Evolutionary conservation across 345 rosid genomes (phyloP), one percentile per base, ranked within the genome.

Genomic region (Eucalyptus decipiens): DNA sequence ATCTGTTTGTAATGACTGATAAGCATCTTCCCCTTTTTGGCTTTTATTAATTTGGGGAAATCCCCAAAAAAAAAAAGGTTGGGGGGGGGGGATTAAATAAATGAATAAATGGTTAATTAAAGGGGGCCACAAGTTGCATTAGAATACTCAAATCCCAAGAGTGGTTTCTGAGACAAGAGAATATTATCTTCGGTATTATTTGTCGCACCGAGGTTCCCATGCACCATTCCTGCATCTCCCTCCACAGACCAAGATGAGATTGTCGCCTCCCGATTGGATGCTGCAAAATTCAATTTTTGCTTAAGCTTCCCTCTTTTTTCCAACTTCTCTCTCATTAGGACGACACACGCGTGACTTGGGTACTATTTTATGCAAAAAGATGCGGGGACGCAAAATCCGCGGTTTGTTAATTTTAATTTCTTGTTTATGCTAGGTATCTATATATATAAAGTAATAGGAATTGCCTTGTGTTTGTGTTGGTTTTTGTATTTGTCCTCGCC

Each of bases 111-210:
- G 80, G 76, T 58, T 60, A 65, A 48, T 72, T 5, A 80, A 30
- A 24, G 87, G 81, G 90, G 65, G 69, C 58, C 87, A 45, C 90
- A 90, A 87, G 87, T 89, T 83, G 91, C 88, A 87, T 58, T 42
- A 65, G 49, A 54, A 47, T 32, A 86, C 81, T 80, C 92, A 86
- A 89, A 89, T 90, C 90, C 91, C 91, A 56, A 91, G 47, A 23
- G 76, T 28, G 90, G 87, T 88, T 89, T 89, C 87, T 80, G 37
- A 90, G 86, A 87, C 90, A 88, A 80, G 67, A 52, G 67, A 87
- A 88, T 87, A 86, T 19, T 47, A 30, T 37, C 85, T 89, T 87
- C 62, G 85, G 83, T 76, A 37, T 76, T 40, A 37, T 21, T 40
- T 76, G 47, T 76, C 30, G 85, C 85, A 21, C 85, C 85, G 24